These are phyloP conservation scores for Paraurostyla sp. DNA, from an alignment of 73 alveolate species.

Conservation along the genomic window DNA sequence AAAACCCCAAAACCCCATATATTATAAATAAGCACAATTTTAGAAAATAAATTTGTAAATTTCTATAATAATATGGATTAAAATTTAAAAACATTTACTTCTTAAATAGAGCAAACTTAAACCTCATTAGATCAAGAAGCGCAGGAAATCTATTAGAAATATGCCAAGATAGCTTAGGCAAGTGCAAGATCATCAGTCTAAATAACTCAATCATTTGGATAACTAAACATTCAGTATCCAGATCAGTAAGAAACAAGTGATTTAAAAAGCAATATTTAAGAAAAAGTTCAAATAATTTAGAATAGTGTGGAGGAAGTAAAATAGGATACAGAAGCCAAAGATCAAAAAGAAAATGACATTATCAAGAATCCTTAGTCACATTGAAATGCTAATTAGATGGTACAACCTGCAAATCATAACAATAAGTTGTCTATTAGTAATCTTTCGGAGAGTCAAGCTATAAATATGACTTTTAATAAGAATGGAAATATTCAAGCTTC, in stretches of 20 bases:
- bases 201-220: neutral
- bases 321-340: no score
- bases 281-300: no score
- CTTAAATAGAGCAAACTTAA: slow-evolving; percentile 2
- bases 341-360: no score
- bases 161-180: neutral
- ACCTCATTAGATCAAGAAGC: slow-evolving; percentile 38
- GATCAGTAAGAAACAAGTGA: no score
- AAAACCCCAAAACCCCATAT: no score
- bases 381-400: no score
- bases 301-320: no score
- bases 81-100: neutral
- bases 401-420: neutral
- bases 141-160: slow-evolving; percentile 3
- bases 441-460: neutral
- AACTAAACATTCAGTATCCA: neutral
- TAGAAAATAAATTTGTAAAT: no score
- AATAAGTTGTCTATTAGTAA: neutral
- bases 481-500: neutral
- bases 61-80: no score
- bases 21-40: no score
- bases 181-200: neutral
- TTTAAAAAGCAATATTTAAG: no score
- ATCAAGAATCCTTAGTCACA: no score
- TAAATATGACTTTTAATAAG: neutral